Percentiles rank a stretch among this genome's conserved stretches.
Conservation (phyloP, 2,329 filamentous ascomycete species). For the Alternaria triticina region DNA sequence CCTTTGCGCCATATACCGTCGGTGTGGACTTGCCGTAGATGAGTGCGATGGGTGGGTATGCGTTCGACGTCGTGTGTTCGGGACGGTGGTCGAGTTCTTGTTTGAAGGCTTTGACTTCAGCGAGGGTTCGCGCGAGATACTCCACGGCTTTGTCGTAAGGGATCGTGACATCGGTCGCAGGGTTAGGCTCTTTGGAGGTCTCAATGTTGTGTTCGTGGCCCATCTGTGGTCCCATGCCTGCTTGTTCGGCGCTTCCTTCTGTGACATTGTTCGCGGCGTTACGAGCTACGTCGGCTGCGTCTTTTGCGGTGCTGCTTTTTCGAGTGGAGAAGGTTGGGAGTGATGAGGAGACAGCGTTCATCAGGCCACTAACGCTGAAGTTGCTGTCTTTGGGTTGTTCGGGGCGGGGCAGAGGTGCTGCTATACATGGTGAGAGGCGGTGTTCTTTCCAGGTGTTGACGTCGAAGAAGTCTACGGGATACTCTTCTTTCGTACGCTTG, state of each 20-base stretch:
- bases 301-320: constrained; percentile 33
- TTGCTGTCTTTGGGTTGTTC: constrained; percentile 40
- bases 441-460: constrained; percentile 79
- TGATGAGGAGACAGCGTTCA: constrained; percentile 57
- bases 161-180: constrained; percentile 57
- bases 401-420: constrained; percentile 67
- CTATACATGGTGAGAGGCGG: constrained; percentile 78
- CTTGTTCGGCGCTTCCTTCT: constrained; percentile 35
- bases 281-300: constrained; percentile 28
- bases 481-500: constrained; percentile 78
- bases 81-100: constrained; percentile 70
- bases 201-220: constrained; percentile 39
- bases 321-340: constrained; percentile 48
- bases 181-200: constrained; percentile 28
- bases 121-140: constrained; percentile 79
- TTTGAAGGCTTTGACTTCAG: constrained; percentile 76
- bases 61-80: constrained; percentile 67
- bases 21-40: constrained; percentile 88
- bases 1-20: constrained; percentile 81
- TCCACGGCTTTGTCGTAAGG: constrained; percentile 61
- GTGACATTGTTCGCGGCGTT: constrained; percentile 35
- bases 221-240: constrained; percentile 58
- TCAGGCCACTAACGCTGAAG: constrained; percentile 52
- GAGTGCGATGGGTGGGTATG: constrained; percentile 80
- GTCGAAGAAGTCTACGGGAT: constrained; percentile 84